Evolutionary conservation across 2,329 filamentous ascomycete genomes (phyloP).

Genomic region (Penicillium thymicola): DNA sequence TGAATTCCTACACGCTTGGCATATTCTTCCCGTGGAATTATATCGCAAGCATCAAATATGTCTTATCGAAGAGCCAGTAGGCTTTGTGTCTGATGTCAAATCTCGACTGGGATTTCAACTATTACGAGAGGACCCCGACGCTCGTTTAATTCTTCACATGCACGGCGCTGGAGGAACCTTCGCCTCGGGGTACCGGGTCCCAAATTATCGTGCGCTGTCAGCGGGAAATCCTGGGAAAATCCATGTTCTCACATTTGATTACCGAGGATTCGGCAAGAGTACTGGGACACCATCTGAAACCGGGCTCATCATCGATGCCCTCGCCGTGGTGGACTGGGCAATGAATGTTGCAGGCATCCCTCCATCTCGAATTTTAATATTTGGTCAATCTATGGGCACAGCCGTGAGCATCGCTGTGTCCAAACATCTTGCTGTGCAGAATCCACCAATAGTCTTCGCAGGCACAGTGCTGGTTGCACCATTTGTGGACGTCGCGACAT

Average conservation of each 20-base stretch:
- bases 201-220: conserved; percentile 4
- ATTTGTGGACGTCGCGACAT: conserved; percentile 53
- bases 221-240: conserved; percentile 48
- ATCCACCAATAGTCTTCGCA: conserved; percentile 48
- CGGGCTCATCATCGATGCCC: conserved; percentile 54
- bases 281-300: conserved; percentile 54
- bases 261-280: conserved; percentile 51
- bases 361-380: conserved; percentile 56
- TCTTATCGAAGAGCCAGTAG: conserved; percentile 41
- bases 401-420: conserved; percentile 49
- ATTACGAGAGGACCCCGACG: conserved; percentile 33
- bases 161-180: conserved; percentile 6
- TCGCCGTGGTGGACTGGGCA: conserved; percentile 54
- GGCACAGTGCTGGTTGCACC: conserved; percentile 57
- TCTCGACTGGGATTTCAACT: conserved; percentile 42
- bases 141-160: conserved; percentile 1
- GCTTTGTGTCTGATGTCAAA: conserved; percentile 36
- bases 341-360: conserved; percentile 52
- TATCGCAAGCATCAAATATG: conserved; percentile 45
- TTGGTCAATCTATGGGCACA: conserved; percentile 59
- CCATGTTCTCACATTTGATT: conserved; percentile 57
- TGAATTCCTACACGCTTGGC: conserved; percentile 49
- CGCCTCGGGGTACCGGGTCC: conserved; percentile 6
- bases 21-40: conserved; percentile 47
- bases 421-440: conserved; percentile 43